Base-by-base conservation (phyloP, 306 rosid genomes). In the Pterocarpus santalinus region DNA sequence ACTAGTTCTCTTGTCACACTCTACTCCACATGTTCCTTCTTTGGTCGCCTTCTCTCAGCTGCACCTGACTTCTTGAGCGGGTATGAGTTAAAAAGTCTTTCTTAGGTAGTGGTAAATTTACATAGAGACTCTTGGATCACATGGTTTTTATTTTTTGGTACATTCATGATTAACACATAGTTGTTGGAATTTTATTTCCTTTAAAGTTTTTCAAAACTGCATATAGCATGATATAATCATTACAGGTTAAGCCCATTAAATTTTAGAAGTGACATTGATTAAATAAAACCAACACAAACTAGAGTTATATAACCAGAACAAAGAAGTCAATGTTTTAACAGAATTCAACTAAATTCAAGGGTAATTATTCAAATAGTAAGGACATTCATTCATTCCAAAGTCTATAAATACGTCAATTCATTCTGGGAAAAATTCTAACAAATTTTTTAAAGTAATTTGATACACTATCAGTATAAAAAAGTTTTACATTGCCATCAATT, bases 21-120 rank as follows among this genome's bases (percentile, higher is more conserved):
- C 30, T 92, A 92, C 78, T 94, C 98, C n/a, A 82, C 94, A 0
- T 90, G 89, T 85, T 91, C 97, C 72, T 94, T 94, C 93, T 92
- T 94, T 30, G 97, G 98, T 47, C 92, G 98, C 52, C 81, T 92
- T 75, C 93, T 94, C 52, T 84, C 97, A 1, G 98, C 97, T 13
- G 75, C 89, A 69, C 97, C 97, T 5, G 98, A 92, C 77, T 92
- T 89, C 85, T 76, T 94, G 33, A 87, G 75, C 5, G 62, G 87
- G 97, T 94, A 91, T 46, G 94, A 89, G 43, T 46, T 35, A 62
- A 14, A 16, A 38, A 14, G n/a, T 53, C 60, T 76, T 76, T 36
- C 72, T 63, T 22, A 6, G 71, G 17, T 62, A 16, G 41, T 28
- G 34, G 12, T 33, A 34, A 10, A 53, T 64, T 28, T n/a, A 16